phyloP scores from a whole-genome alignment of 2,329 filamentous ascomycete species.

The Colletotrichum higginsianum region DNA sequence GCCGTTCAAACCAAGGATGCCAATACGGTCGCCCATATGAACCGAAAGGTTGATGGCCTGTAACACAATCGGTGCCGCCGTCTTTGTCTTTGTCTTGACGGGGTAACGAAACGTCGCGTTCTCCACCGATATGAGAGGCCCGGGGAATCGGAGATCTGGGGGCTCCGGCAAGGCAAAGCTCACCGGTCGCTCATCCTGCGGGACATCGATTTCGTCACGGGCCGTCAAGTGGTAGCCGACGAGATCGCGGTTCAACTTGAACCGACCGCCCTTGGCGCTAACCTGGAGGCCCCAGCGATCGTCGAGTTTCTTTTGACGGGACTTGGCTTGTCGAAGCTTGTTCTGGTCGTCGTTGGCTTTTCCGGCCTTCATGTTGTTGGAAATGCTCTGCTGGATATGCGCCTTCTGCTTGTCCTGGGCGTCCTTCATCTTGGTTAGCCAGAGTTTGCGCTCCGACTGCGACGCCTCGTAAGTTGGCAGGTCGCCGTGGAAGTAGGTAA shows the following conservation, averaged over 20 bases:
- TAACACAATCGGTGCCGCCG: conserved; percentile 63
- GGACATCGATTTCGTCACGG: conserved; percentile 80
- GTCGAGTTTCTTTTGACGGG: conserved; percentile 86
- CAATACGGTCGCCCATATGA: conserved; percentile 80
- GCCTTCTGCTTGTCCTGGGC: conserved; percentile 85
- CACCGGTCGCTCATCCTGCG: conserved; percentile 72
- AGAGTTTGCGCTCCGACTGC: conserved; percentile 76
- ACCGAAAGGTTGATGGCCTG: conserved; percentile 78
- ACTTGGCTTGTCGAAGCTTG: conserved; percentile 88
- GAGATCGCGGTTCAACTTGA: conserved; percentile 85
- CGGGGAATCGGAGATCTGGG: conserved; percentile 80
- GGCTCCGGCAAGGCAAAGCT: conserved; percentile 73
- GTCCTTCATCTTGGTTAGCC: conserved; percentile 83
- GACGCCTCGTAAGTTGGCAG: conserved; percentile 80
- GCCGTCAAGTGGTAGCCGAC: conserved; percentile 71
- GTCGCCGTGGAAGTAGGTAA: conserved; percentile 83
- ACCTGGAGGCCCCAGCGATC: conserved; percentile 85
- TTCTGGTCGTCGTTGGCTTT: conserved; percentile 86
- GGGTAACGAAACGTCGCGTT: conserved; percentile 77
- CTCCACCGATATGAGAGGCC: conserved; percentile 80
- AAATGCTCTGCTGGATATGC: conserved; percentile 85
- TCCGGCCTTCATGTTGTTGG: conserved; percentile 80
- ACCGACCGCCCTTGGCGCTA: conserved; percentile 78
- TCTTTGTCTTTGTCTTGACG: conserved; percentile 46
- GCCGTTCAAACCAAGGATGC: conserved; percentile 84